These are phyloP conservation scores for Apiotrichum mycotoxinovorans DNA, from an alignment of 1,284 basidiomycete species.

Conservation along the genomic window DNA sequence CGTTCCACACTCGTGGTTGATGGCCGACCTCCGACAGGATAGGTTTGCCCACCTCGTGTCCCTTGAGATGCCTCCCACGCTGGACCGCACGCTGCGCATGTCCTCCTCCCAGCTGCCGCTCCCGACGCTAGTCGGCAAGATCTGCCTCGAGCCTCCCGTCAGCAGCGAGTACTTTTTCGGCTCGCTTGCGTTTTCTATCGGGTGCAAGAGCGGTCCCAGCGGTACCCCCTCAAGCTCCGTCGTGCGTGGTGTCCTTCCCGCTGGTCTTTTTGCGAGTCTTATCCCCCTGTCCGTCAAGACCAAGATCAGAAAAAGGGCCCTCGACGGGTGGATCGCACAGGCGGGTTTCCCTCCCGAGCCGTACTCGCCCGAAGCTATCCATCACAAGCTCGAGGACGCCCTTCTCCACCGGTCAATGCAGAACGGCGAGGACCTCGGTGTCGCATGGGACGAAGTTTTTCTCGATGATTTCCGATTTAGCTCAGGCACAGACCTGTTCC, in stretches of 20 bases:
- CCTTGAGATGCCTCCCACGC: neutral
- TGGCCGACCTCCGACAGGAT: neutral
- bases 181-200: slow-evolving; percentile 1
- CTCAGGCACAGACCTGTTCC: neutral
- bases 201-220: neutral
- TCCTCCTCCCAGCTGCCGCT: neutral
- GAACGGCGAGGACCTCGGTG: neutral
- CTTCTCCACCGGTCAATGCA: neutral
- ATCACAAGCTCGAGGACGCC: neutral
- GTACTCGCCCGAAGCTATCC: neutral
- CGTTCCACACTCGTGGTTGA: slow-evolving; percentile 1
- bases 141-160: neutral
- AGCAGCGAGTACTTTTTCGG: neutral
- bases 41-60: neutral
- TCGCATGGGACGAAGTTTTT: neutral
- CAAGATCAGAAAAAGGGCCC: neutral
- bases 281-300: neutral
- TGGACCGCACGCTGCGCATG: neutral
- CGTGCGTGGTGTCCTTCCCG: neutral
- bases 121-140: neutral
- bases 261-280: neutral
- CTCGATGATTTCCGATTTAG: neutral
- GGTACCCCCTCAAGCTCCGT: neutral
- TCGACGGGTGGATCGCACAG: neutral
- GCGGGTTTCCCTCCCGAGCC: neutral